These are phyloP conservation scores for Cercospora canescens DNA, from an alignment of 2,329 filamentous ascomycete species.

Conservation along the genomic window DNA sequence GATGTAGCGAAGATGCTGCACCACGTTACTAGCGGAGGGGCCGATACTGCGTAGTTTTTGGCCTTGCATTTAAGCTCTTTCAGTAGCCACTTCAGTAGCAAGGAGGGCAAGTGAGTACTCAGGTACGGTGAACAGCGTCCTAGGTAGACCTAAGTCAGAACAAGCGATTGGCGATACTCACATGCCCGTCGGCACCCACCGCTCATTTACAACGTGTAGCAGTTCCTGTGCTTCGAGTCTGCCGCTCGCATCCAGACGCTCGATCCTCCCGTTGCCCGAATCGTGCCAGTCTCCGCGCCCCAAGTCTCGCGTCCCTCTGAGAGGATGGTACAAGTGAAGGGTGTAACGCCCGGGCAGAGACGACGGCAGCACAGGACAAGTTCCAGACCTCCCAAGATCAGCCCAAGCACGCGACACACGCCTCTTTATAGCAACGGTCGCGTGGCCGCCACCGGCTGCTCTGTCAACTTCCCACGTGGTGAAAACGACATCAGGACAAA, in stretches of 20 bases:
- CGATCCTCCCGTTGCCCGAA: no score
- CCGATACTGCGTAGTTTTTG: not conserved
- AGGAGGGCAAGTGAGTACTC: not conserved
- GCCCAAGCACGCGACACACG: not conserved
- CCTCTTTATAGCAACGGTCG: not conserved
- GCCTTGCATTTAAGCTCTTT: not conserved
- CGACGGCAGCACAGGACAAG: not conserved
- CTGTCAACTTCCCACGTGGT: not conserved
- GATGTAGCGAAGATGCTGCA: not conserved
- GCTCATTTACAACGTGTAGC: not conserved
- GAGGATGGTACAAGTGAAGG: not conserved
- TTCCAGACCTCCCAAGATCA: not conserved
- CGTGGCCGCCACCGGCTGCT: slow-evolving; percentile 1
- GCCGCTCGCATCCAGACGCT: not conserved
- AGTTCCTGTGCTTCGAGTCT: not conserved
- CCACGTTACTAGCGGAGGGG: not conserved
- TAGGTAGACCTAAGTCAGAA: not conserved
- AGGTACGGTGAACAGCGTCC: not conserved
- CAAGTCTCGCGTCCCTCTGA: not conserved
- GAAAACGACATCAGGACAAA: not conserved
- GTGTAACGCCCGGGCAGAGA: not conserved
- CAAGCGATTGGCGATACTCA: not conserved
- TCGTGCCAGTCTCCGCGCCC: not conserved
- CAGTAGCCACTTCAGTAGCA: not conserved
- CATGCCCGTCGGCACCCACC: not conserved